Base-by-base conservation (phyloP, 2,329 filamentous ascomycete genomes). In the Microcyclosporella mali region DNA sequence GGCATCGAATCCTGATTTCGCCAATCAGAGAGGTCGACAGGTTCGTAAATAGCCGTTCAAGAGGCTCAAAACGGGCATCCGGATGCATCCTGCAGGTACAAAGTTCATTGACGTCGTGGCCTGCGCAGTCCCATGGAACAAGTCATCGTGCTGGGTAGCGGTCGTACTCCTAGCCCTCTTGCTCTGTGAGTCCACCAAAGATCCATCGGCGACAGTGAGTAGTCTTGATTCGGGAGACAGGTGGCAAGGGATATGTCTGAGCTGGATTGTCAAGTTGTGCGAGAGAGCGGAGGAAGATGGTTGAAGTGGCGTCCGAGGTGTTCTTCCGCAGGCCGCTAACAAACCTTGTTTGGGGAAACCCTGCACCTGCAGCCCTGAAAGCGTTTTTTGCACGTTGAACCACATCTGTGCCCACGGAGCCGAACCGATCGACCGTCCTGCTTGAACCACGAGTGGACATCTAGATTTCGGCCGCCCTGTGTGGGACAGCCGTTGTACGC, bases 31-130 rank as follows among this genome's bases (percentile, higher is more conserved):
- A n/a, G 18, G 8, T n/a, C 12, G 9, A 1, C 17, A 17, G 14
- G 6, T 33, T 35, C 33, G 17, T n/a, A 31, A 46, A 46, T 46
- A 46, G 43, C 33, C 38, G 32, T 41, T 32, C 16, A 17, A n/a
- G 18, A 28, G 37, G 35, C 37, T 29, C 28, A 12, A 27, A n/a
- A 31, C 42, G 37, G 41, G 18, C 34, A 36, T 21, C 19, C 42
- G 40, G 40, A 19, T 28, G 29, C 27, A 8, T 14, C 17, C 25
- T 44, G 41, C 35, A 36, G 41, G 42, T 40, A 40, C 42, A 45
- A 30, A 27, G 14, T 37, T 28, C 33, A 9, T 25, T 25, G 21
- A 25, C 21, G 21, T 25, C 21, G 21, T 25, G 21, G 21, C 9
- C 21, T 25, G 6, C 6, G 4, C 21, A 9, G 21, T 25, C 9